Conservation (phyloP, 768 basidiomycete genomes). For the Saitozyma sp. region DNA sequence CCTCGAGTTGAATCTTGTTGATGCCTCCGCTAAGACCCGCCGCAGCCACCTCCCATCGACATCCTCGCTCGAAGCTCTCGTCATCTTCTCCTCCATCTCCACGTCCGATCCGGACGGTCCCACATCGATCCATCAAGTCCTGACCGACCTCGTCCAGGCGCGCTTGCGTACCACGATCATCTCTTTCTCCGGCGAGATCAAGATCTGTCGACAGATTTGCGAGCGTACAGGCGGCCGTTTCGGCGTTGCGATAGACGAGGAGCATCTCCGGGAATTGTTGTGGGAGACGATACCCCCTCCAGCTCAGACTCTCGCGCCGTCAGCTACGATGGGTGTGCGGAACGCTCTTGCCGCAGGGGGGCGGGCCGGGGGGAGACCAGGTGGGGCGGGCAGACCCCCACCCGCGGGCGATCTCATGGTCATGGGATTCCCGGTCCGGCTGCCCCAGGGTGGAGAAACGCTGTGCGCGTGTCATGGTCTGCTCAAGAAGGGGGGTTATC, state of each 20-base stretch:
- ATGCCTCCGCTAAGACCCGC: not conserved
- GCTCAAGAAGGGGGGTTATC: constrained; percentile 86
- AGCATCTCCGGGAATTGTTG: constrained; percentile 90
- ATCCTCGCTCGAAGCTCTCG: constrained; percentile 90
- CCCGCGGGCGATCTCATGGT: constrained; percentile 77
- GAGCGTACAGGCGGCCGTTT: constrained; percentile 88
- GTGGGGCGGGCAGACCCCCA: constrained; percentile 27
- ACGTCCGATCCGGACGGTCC: constrained; percentile 91
- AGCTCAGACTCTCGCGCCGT: constrained; percentile 56
- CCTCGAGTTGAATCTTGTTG: not conserved
- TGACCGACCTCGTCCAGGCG: constrained; percentile 77
- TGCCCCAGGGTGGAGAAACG: constrained; percentile 74
- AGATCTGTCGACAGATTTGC: constrained; percentile 88
- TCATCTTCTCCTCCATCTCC: constrained; percentile 92
- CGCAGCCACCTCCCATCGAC: constrained; percentile 92
- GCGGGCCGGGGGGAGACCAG: constrained; percentile 48
- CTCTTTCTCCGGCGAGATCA: constrained; percentile 95
- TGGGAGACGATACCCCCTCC: constrained; percentile 96
- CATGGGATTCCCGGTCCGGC: constrained; percentile 96
- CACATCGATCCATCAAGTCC: constrained; percentile 73
- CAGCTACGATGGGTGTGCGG: constrained; percentile 46
- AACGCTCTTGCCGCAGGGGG: constrained; percentile 58
- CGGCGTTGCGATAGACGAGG: constrained; percentile 97
- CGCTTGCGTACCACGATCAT: constrained; percentile 90
- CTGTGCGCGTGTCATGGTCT: constrained; percentile 93